phyloP scores from a whole-genome alignment of 1,284 basidiomycete genomes.

The Leccinum griseonigrum region DNA sequence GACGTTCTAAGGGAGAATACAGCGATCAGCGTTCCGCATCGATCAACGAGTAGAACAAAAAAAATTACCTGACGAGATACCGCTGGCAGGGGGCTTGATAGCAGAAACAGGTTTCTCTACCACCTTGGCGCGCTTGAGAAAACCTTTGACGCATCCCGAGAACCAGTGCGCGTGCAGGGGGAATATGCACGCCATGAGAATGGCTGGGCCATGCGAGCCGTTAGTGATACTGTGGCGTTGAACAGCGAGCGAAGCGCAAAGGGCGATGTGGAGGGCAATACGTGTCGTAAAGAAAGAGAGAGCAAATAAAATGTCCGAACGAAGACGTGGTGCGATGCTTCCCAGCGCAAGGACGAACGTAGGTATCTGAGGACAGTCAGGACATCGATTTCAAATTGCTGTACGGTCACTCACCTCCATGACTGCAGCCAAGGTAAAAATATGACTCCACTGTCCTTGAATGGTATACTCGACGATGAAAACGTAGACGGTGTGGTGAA shows the following conservation, averaged over 20 bases:
- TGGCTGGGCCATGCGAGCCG: slow-evolving; percentile 40
- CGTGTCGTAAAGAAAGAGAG: slow-evolving; percentile 52
- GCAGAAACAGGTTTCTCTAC: slow-evolving; percentile 2
- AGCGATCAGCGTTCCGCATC: not conserved
- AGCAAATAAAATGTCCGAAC: slow-evolving; percentile 53
- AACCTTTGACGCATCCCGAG: slow-evolving; percentile 48
- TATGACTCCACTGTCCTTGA: slow-evolving; percentile 38
- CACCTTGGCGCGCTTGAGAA: slow-evolving; percentile 37
- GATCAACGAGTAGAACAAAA: not conserved
- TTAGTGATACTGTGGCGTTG: slow-evolving; percentile 29
- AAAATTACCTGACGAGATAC: slow-evolving; percentile 7
- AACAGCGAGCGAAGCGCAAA: slow-evolving; percentile 37
- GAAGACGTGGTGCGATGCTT: slow-evolving; percentile 43
- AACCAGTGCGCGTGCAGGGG: slow-evolving; percentile 58
- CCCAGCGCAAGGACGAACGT: slow-evolving; percentile 54
- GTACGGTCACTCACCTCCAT: slow-evolving; percentile 47
- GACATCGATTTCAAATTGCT: not conserved
- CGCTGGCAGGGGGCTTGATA: slow-evolving; percentile 4
- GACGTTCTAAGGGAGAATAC: slow-evolving; percentile 12
- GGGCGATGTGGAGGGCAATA: slow-evolving; percentile 46
- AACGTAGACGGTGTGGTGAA: slow-evolving; percentile 56
- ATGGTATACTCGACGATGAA: slow-evolving; percentile 46
- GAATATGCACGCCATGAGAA: slow-evolving; percentile 43
- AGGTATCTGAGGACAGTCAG: slow-evolving; percentile 41
- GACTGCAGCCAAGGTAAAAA: slow-evolving; percentile 47